Evolutionary conservation across 345 rosid species (phyloP).

Genomic region (Salix exigua): DNA sequence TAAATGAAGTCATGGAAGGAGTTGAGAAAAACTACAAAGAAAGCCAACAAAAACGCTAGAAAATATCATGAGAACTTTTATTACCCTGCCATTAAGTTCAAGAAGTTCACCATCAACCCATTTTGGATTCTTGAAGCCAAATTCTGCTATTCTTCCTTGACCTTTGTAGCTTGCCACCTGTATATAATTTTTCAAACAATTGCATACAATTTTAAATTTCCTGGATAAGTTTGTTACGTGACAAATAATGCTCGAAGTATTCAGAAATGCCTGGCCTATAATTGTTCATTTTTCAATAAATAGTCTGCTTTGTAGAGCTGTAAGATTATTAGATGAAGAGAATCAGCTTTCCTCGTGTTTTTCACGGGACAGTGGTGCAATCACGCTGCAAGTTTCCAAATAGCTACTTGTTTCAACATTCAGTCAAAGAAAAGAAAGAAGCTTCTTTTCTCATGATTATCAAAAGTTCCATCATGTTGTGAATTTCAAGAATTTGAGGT

Average conservation of each 20-base stretch:
- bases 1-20: conserved; percentile 18
- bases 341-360: not conserved
- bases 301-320: not conserved
- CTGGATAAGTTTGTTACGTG: not conserved
- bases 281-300: not conserved
- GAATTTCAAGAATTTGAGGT: not conserved
- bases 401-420: conserved; percentile 9
- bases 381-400: not conserved
- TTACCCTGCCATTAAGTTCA: conserved; percentile 84
- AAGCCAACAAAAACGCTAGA: not conserved
- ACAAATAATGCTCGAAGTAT: not conserved
- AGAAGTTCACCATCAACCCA: conserved; percentile 96
- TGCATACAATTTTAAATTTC: not conserved
- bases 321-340: not conserved
- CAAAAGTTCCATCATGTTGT: not conserved
- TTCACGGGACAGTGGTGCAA: not conserved
- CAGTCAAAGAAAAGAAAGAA: too few species aligned
- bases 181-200: conserved; percentile 5
- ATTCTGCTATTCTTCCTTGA: conserved; percentile 86
- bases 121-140: conserved; percentile 67
- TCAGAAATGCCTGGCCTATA: not conserved
- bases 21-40: not conserved
- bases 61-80: not conserved
- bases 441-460: not conserved
- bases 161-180: conserved; percentile 85